Percentiles rank a stretch among this genome's conserved stretches.
These are phyloP conservation scores for Chaetomiaceae sp. DNA, from an alignment of 2,329 filamentous ascomycete species.

Conservation along the genomic window DNA sequence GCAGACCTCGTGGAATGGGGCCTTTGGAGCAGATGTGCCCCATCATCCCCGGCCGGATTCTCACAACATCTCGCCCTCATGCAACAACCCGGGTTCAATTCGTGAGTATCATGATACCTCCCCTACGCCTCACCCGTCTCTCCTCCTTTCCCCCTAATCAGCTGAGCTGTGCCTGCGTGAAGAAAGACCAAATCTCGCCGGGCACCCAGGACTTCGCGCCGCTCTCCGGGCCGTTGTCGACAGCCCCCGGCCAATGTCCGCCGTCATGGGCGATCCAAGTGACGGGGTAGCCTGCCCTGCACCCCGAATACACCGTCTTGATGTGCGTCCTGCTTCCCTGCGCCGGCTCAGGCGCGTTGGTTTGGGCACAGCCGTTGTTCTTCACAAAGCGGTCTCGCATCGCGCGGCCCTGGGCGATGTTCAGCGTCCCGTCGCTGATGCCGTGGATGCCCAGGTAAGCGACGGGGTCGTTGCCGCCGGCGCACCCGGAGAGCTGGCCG, in stretches of 20 bases:
- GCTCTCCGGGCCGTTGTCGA: not conserved
- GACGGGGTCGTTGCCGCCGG: constrained; percentile 15
- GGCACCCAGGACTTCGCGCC: not conserved
- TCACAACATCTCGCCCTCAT: no score
- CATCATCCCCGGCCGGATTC: no score
- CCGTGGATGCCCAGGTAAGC: constrained; percentile 20
- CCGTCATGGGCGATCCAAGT: constrained; percentile 14
- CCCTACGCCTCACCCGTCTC: no score
- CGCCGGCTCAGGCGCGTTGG: constrained; percentile 11
- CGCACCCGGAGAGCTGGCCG: constrained; percentile 12
- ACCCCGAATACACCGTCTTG: constrained; percentile 18
- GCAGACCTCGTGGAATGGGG: no score
- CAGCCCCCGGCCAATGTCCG: not conserved
- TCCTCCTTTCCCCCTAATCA: no score
- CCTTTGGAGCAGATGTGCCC: no score
- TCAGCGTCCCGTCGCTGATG: constrained; percentile 11
- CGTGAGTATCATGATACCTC: no score
- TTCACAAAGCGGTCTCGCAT: constrained; percentile 18
- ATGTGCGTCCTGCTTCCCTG: not conserved
- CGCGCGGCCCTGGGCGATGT: constrained; percentile 8
- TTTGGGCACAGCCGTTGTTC: constrained; percentile 16
- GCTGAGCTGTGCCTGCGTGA: no score
- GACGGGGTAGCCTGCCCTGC: constrained; percentile 13
- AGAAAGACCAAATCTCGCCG: not conserved
- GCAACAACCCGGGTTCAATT: no score